A percentile compares a stretch with the other conserved stretches of the same genome.
Conservation (phyloP, 2,329 filamentous ascomycete genomes). For the Elsinoe batatas region DNA sequence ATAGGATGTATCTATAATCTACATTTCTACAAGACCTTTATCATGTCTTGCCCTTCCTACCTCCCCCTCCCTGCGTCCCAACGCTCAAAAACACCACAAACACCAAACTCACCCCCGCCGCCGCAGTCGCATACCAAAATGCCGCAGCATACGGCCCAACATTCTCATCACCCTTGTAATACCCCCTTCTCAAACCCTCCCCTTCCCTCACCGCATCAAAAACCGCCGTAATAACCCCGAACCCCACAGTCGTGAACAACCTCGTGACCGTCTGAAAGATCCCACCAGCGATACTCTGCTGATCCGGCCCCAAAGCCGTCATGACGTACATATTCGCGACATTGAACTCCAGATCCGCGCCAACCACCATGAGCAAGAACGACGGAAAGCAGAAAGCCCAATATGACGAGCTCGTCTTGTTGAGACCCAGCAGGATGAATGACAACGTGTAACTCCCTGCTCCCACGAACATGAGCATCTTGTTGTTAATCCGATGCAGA, state of each 20-base stretch:
- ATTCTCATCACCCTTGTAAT: conserved; percentile 21
- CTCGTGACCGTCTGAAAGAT: conserved; percentile 59
- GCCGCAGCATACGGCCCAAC: conserved; percentile 43
- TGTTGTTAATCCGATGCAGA: conserved; percentile 56
- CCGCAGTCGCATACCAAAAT: conserved; percentile 41
- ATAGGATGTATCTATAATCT: background rate
- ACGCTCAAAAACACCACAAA: conserved; percentile 45
- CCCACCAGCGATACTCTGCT: conserved; percentile 57
- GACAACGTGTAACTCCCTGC: conserved; percentile 35
- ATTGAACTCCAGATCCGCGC: conserved; percentile 61
- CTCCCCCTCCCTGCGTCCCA: conserved; percentile 41
- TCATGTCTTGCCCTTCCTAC: background rate
- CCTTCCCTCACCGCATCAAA: conserved; percentile 38
- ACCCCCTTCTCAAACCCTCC: conserved; percentile 25
- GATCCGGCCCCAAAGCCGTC: conserved; percentile 50
- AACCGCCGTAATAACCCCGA: conserved; percentile 53
- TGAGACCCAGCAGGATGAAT: conserved; percentile 49
- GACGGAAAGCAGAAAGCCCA: conserved; percentile 58
- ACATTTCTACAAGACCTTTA: background rate
- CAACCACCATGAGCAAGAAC: conserved; percentile 51
- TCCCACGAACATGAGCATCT: conserved; percentile 48
- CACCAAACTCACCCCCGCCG: conserved; percentile 35
- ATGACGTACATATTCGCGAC: conserved; percentile 66
- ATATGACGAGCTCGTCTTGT: conserved; percentile 46
- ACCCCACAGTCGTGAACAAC: conserved; percentile 49